These are phyloP conservation scores for Monosporascus sp. DNA, from an alignment of 2,329 filamentous ascomycete genomes.

Conservation along the genomic window DNA sequence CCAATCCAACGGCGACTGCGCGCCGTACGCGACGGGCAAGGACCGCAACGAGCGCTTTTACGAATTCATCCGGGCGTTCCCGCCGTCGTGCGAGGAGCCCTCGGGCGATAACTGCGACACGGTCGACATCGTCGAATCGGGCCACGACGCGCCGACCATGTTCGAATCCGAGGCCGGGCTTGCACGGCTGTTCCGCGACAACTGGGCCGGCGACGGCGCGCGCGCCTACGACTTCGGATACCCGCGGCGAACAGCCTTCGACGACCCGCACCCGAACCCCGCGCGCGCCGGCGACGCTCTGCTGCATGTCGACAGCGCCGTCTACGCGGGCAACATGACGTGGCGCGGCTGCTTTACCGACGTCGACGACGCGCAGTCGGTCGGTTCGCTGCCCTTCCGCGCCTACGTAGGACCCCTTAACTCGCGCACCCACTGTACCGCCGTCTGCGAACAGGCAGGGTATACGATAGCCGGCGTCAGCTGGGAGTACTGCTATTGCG, in stretches of 20 bases:
- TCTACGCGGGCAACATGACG: conserved; percentile 3
- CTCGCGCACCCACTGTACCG: conserved; percentile 2
- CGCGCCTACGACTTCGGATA: conserved; percentile 6
- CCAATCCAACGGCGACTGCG: conserved; percentile 1
- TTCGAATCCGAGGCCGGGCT: conserved; percentile 4
- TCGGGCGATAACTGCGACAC: conserved; percentile 3
- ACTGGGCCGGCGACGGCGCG: conserved; percentile 5
- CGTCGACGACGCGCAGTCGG: conserved; percentile 3
- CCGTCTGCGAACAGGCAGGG: not conserved
- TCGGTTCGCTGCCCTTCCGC: conserved; percentile 1
- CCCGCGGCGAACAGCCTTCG: conserved; percentile 4
- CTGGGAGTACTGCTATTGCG: conserved; percentile 4
- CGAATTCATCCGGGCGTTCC: conserved; percentile 6
- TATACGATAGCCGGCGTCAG: conserved; percentile 5
- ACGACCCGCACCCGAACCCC: conserved; percentile 8
- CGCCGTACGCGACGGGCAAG: conserved; percentile 3
- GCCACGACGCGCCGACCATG: conserved; percentile 8
- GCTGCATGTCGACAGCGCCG: not conserved
- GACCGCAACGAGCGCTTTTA: conserved; percentile 9
- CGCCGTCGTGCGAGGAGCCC: conserved; percentile 1
- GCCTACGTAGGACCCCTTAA: conserved; percentile 3
- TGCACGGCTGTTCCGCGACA: conserved; percentile 10
- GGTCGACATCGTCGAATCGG: conserved; percentile 5
- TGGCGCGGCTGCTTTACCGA: conserved; percentile 2
- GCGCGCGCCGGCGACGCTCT: not conserved